phyloP scores from a whole-genome alignment of 2,329 filamentous ascomycete species.

The Colletotrichum shisoi region DNA sequence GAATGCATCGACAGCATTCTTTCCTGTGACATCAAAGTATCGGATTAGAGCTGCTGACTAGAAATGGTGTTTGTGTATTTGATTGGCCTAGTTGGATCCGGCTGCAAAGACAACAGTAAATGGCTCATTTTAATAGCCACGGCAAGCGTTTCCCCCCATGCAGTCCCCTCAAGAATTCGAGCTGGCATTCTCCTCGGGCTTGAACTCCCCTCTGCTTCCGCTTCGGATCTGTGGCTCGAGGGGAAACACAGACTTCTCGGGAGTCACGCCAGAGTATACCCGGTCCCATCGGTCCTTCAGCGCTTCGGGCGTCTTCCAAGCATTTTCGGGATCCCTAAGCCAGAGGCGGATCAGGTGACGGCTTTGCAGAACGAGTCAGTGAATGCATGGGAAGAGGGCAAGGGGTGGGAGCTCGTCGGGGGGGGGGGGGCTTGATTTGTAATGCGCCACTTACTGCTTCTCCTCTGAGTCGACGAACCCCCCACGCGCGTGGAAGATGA shows the following conservation, averaged over 20 bases:
- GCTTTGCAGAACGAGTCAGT: conserved; percentile 44
- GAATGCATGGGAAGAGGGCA: too few species aligned
- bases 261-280: conserved; percentile 61
- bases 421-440: background rate
- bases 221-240: conserved; percentile 56
- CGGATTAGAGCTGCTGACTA: too few species aligned
- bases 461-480: conserved; percentile 56
- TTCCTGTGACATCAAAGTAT: too few species aligned
- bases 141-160: too few species aligned
- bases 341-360: conserved; percentile 61
- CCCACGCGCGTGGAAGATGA: conserved; percentile 61
- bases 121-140: too few species aligned
- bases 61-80: too few species aligned
- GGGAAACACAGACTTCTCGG: conserved; percentile 63
- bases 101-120: too few species aligned
- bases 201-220: conserved; percentile 37
- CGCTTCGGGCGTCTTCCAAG: conserved; percentile 57
- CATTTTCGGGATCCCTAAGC: conserved; percentile 58
- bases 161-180: background rate
- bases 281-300: conserved; percentile 60
- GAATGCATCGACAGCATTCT: background rate
- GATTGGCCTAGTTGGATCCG: too few species aligned
- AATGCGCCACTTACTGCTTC: conserved; percentile 51
- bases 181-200: conserved; percentile 11
- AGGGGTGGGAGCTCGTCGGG: background rate